Evolutionary conservation across 805 yeast species (phyloP), one percentile per base, ranked within the genome.

Genomic region (Schwanniomyces polymorphus): DNA sequence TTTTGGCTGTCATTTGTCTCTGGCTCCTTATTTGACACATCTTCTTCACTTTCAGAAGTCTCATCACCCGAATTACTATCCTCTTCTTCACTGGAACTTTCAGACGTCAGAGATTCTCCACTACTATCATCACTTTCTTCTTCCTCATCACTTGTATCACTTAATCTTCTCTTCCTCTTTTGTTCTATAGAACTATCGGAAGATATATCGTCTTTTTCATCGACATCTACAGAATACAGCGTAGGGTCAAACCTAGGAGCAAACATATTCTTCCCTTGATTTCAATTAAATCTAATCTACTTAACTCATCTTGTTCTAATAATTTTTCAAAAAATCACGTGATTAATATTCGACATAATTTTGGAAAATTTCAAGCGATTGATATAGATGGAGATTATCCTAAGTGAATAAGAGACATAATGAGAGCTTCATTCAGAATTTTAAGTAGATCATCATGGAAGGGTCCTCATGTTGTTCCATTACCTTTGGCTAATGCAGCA

Each of bases 381-480:
- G 33, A 6, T 12, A 28, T 11, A 6, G 33, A 12, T 2, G 14
- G 14, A 11, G 14, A 28, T 28, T 28, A 10, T 12, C 14, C 23
- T 4, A 5, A 17, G 25, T 14, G 7, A 17, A 23, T 38, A 12
- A 39, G 42, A 9, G 23, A 17, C 21, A 17, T 38, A 46, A 72
- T 72, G 76, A 67, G 63, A 55, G 66, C 72, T 12, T 58, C 73
- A 11, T 44, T 68, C 41, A 43, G 54, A 39, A 51, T 68, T 33
- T 60, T 72, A 48, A 63, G 63, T 41, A 55, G 75, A 42, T 65
- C 76, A 7, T 74, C 65, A 27, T 73, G 78, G 78, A 73, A 73
- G 72, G 90, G 97, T 28, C 99, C 99, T 2, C 86, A 85, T 59
- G 86, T 94, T 51, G 98, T 92, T 18, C 97, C 98, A 4, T 78